Percentiles rank a stretch among this genome's conserved stretches.
Evolutionary conservation across 306 rosid genomes (phyloP).

Genomic region (Malus orientalis): DNA sequence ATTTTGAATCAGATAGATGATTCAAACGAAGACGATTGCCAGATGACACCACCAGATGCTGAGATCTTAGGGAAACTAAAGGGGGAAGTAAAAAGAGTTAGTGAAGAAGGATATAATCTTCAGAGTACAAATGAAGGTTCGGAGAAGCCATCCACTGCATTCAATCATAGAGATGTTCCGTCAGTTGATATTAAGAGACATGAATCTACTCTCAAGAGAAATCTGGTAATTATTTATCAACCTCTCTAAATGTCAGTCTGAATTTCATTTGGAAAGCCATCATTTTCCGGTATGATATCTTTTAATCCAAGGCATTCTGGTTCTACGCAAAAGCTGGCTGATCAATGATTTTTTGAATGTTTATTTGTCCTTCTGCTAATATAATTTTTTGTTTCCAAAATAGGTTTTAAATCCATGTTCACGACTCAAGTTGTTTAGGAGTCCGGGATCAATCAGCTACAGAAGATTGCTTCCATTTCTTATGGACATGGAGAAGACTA

Average conservation of each 20-base stretch:
- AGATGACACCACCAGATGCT: slow-evolving; percentile 35
- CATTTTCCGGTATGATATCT: neutral
- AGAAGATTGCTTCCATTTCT: slow-evolving; percentile 66
- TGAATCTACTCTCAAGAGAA: slow-evolving; percentile 25
- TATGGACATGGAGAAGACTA: slow-evolving; percentile 21
- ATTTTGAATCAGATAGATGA: slow-evolving; percentile 22
- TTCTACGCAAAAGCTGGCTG: neutral
- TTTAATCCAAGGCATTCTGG: neutral
- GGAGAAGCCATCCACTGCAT: slow-evolving; percentile 14
- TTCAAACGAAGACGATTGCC: slow-evolving; percentile 26
- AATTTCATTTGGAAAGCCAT: neutral
- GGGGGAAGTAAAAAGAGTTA: slow-evolving; percentile 15
- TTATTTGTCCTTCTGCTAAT: neutral
- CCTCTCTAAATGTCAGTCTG: neutral
- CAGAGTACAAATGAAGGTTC: slow-evolving; percentile 17
- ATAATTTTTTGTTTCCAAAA: neutral
- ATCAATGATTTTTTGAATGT: neutral
- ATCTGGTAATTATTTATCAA: slow-evolving; percentile 21
- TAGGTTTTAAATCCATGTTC: slow-evolving; percentile 47
- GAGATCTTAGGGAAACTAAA: slow-evolving; percentile 13
- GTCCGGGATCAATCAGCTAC: slow-evolving; percentile 47
- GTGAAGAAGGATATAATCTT: slow-evolving; percentile 9
- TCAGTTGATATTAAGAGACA: slow-evolving; percentile 2
- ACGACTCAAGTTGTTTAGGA: slow-evolving; percentile 34
- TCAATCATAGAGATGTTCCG: slow-evolving; percentile 1